phyloP scores from a whole-genome alignment of 306 rosid genomes.

The Prunus mongolica region DNA sequence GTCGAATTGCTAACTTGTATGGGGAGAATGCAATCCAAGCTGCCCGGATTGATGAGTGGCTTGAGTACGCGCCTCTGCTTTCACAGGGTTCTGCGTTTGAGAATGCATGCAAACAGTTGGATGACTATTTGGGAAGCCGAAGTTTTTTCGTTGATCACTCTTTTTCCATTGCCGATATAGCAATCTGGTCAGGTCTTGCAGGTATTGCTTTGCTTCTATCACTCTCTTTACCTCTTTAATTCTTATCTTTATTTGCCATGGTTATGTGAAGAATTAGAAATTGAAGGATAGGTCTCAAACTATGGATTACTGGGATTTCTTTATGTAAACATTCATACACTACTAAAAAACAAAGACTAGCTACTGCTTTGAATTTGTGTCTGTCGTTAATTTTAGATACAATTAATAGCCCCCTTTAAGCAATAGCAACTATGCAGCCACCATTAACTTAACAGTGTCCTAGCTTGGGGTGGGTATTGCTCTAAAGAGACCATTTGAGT shows the following conservation, averaged over 20 bases:
- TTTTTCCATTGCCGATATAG: constrained; percentile 79
- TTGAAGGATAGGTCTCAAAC: neutral
- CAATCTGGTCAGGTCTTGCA: constrained; percentile 83
- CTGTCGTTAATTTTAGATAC: too few species aligned
- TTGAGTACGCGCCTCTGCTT: constrained; percentile 68
- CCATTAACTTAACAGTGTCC: too few species aligned
- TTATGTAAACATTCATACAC: too few species aligned
- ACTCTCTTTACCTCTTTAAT: neutral
- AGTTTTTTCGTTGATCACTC: constrained; percentile 57
- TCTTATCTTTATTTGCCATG: neutral
- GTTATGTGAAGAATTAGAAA: neutral
- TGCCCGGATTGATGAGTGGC: constrained; percentile 74
- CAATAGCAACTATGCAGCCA: too few species aligned
- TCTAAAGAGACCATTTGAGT: too few species aligned
- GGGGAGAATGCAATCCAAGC: constrained; percentile 59
- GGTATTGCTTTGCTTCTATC: constrained; percentile 35
- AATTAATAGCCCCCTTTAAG: too few species aligned
- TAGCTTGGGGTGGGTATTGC: too few species aligned
- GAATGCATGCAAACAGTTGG: constrained; percentile 67
- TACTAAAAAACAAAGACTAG: too few species aligned
- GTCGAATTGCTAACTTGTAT: constrained; percentile 56
- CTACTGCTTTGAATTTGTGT: too few species aligned
- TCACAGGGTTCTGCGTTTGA: constrained; percentile 82
- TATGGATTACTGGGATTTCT: neutral
- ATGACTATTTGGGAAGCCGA: constrained; percentile 54